These are phyloP conservation scores for Ceratocystis colombiana DNA, from an alignment of 2,329 filamentous ascomycete species.

Conservation along the genomic window DNA sequence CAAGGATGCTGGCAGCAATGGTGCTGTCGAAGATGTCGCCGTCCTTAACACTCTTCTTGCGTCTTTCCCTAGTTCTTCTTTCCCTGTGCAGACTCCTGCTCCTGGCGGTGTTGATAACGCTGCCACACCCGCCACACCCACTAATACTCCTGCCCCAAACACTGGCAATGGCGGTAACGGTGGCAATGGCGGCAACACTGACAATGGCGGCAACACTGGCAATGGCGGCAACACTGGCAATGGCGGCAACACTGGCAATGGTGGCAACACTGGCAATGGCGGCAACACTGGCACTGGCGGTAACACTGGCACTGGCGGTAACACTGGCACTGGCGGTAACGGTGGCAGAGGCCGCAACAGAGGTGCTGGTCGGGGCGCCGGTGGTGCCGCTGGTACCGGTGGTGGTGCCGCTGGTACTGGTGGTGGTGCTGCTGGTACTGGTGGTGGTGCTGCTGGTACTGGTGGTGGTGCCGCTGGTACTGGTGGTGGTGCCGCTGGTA, in stretches of 20 bases:
- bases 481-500: background rate
- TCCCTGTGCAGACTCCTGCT: constrained; percentile 33
- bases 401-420: background rate
- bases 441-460: background rate
- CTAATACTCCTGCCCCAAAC: constrained; percentile 24
- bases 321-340: constrained; percentile 15
- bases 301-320: background rate
- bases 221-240: background rate
- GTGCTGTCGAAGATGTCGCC: constrained; percentile 31
- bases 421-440: background rate
- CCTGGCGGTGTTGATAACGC: constrained; percentile 25
- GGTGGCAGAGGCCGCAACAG: constrained; percentile 1
- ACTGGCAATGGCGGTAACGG: constrained; percentile 25
- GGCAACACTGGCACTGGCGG: constrained; percentile 15
- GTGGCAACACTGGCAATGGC: constrained; percentile 22
- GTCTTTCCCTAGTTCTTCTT: constrained; percentile 30
- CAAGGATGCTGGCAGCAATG: constrained; percentile 33
- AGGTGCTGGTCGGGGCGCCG: background rate
- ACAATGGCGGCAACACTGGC: constrained; percentile 5
- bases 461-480: background rate
- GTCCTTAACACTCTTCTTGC: constrained; percentile 31
- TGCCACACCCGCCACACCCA: constrained; percentile 17
- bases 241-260: constrained; percentile 23
- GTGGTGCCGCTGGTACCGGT: background rate
- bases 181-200: constrained; percentile 20